Percentiles rank a stretch among this genome's conserved stretches.
phyloP scores from a whole-genome alignment of 2,329 filamentous ascomycete genomes.

The Grosmannia clavigera region DNA sequence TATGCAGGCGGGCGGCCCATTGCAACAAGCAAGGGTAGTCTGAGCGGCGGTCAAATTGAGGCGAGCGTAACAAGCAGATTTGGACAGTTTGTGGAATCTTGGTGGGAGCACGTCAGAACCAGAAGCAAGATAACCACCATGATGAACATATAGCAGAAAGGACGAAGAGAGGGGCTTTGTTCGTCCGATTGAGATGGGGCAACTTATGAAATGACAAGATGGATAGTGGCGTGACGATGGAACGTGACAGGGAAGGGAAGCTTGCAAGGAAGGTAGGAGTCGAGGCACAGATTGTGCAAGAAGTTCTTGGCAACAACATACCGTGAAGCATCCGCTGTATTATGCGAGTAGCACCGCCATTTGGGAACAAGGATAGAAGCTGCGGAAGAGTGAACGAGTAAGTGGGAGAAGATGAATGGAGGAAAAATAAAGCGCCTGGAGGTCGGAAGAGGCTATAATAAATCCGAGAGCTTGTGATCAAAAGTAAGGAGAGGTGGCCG shows the following conservation, averaged over 20 bases:
- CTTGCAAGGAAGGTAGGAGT: neutral
- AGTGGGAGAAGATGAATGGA: neutral
- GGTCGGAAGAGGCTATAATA: neutral
- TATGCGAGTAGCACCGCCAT: neutral
- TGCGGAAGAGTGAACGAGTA: neutral
- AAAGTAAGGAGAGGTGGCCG: neutral
- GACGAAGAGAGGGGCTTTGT: neutral
- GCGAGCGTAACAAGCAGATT: neutral
- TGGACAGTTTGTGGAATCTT: neutral
- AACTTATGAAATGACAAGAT: neutral
- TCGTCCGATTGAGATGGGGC: neutral
- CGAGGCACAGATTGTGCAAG: neutral
- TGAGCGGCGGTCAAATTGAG: neutral
- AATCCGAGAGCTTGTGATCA: neutral
- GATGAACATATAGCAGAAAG: neutral
- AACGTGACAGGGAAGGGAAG: neutral
- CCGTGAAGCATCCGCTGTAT: neutral
- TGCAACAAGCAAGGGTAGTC: neutral
- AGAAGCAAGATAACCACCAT: neutral
- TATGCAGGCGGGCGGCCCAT: slow-evolving; percentile 38
- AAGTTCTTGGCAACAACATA: neutral
- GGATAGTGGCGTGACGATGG: neutral
- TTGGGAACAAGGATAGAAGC: neutral
- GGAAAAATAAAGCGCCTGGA: too few relatives aligned
- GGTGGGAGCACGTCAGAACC: neutral